phyloP scores from a whole-genome alignment of 1,139 yeast genomes.

The Yamadazyma mexicana region DNA sequence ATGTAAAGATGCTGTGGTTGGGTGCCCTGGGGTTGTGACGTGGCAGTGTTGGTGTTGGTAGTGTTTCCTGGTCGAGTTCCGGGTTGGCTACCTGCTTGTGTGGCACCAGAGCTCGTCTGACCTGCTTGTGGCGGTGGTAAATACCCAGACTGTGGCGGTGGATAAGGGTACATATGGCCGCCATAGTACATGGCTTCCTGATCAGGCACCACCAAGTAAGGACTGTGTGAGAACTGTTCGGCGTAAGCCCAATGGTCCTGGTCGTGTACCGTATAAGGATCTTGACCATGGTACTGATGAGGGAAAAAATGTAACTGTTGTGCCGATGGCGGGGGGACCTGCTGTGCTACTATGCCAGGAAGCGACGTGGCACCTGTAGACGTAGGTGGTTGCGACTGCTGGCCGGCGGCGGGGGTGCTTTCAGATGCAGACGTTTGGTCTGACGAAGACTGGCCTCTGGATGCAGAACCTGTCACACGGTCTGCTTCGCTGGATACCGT shows the following conservation, averaged over 20 bases:
- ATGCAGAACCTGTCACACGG: no score
- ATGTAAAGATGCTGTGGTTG: constrained; percentile 1
- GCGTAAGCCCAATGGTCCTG: constrained; percentile 10
- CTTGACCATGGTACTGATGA: constrained; percentile 6
- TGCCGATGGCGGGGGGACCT: not conserved
- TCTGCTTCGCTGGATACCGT: no score
- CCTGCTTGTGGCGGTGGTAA: constrained; percentile 2
- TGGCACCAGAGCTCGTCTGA: not conserved
- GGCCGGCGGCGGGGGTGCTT: not conserved
- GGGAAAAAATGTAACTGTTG: constrained; percentile 4
- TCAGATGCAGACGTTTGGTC: constrained; percentile 2
- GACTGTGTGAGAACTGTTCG: constrained; percentile 1
- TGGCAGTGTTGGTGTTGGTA: not conserved
- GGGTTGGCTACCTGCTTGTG: not conserved
- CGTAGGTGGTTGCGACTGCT: not conserved
- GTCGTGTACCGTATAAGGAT: constrained; percentile 9
- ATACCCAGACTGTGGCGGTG: not conserved
- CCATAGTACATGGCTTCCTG: constrained; percentile 4
- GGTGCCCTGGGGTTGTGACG: not conserved
- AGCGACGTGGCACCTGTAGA: not conserved
- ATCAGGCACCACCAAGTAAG: constrained; percentile 13
- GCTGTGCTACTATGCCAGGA: not conserved
- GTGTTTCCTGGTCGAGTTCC: no score
- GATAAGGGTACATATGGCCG: constrained; percentile 3
- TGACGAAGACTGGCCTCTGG: not conserved